Percentiles rank a stretch among this genome's conserved stretches.
Evolutionary conservation across 106 monocot species (phyloP).

Genomic region (Ottelia alismoides): DNA sequence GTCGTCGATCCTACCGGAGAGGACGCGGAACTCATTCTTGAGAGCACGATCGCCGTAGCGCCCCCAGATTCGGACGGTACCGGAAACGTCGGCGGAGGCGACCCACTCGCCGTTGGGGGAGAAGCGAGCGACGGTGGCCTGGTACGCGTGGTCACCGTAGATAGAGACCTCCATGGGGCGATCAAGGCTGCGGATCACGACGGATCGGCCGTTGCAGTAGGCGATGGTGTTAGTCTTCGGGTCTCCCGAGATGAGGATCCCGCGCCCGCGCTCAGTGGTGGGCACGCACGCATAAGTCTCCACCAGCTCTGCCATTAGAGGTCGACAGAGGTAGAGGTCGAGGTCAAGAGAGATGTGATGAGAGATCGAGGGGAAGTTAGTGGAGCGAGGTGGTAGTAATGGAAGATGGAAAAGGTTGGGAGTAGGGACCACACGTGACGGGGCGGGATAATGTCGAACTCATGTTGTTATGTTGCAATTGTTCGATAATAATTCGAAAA

Average conservation of each 20-base stretch:
- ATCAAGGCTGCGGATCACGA: constrained; percentile 56
- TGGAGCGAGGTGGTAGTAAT: too few relatives aligned
- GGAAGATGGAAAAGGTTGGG: too few relatives aligned
- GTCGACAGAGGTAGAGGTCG: too few relatives aligned
- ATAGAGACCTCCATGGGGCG: constrained; percentile 42
- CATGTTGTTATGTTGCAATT: too few relatives aligned
- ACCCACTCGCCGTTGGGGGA: constrained; percentile 99
- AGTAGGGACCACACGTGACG: too few relatives aligned
- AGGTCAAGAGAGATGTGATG: too few relatives aligned
- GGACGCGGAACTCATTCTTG: constrained; percentile 93
- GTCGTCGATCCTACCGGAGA: constrained; percentile 86
- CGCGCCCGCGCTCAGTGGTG: constrained; percentile 87
- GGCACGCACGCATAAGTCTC: constrained; percentile 93
- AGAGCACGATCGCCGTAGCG: constrained; percentile 75
- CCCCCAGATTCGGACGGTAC: constrained; percentile 92
- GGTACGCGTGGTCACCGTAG: constrained; percentile 89
- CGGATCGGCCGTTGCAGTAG: constrained; percentile 92
- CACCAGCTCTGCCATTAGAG: constrained; percentile 34
- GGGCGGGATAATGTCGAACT: too few relatives aligned
- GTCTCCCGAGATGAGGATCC: constrained; percentile 91
- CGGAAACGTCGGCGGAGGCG: constrained; percentile 89
- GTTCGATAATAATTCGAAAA: too few relatives aligned
- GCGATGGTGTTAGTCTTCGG: constrained; percentile 50
- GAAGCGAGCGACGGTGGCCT: constrained; percentile 70
- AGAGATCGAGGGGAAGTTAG: too few relatives aligned